Conservation (phyloP, 2,329 filamentous ascomycete species). For the Cordyceps militaris region DNA sequence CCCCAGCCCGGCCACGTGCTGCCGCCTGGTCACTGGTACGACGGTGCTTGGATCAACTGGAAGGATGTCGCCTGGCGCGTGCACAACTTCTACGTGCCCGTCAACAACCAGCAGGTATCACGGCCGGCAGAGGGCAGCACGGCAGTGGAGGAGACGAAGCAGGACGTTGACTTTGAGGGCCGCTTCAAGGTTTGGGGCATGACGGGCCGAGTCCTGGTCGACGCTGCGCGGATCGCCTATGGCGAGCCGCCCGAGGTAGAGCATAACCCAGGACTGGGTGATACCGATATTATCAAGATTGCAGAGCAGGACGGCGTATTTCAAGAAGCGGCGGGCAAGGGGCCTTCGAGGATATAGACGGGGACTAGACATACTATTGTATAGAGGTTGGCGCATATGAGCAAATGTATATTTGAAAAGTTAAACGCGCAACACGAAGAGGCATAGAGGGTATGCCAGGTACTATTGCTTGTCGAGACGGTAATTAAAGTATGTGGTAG, state of each 20-base stretch:
- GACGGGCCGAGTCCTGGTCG: slow-evolving; percentile 85
- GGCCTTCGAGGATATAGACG: slow-evolving; percentile 21
- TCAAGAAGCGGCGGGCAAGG: slow-evolving; percentile 29
- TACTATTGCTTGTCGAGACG: background rate
- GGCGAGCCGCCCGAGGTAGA: slow-evolving; percentile 78
- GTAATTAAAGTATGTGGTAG: background rate
- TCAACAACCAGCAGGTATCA: slow-evolving; percentile 61
- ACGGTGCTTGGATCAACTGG: slow-evolving; percentile 74
- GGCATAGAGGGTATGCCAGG: background rate
- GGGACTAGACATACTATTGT: slow-evolving; percentile 14
- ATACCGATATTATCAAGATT: slow-evolving; percentile 42
- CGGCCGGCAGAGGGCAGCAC: slow-evolving; percentile 48
- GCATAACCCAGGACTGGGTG: slow-evolving; percentile 48
- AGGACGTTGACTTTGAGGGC: slow-evolving; percentile 28
- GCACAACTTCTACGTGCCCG: slow-evolving; percentile 88
- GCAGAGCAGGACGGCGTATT: slow-evolving; percentile 40
- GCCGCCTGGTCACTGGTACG: slow-evolving; percentile 68
- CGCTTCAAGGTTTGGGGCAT: slow-evolving; percentile 89
- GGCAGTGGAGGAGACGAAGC: slow-evolving; percentile 39
- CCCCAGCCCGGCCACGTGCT: slow-evolving; percentile 28
- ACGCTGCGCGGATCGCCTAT: slow-evolving; percentile 80
- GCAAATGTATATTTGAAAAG: background rate
- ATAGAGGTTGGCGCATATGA: background rate
- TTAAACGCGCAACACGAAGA: background rate
- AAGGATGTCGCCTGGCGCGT: slow-evolving; percentile 72